phyloP scores from a whole-genome alignment of 2,329 filamentous ascomycete species.

The Epicoccum nigrum region DNA sequence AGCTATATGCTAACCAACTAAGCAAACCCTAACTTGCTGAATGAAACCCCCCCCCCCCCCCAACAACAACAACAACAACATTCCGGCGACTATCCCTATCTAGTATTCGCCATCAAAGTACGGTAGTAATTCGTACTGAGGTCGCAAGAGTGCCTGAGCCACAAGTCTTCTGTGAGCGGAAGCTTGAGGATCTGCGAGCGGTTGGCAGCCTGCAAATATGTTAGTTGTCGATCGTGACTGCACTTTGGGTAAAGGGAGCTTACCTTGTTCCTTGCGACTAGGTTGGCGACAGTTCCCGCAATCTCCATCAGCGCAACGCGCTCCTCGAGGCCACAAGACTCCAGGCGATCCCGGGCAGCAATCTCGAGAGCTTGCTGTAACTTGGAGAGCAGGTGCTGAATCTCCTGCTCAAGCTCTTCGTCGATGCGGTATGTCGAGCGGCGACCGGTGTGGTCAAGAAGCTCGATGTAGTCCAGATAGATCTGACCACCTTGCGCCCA shows the following conservation, averaged over 20 bases:
- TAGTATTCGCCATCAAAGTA: constrained; percentile 51
- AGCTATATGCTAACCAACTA: no score
- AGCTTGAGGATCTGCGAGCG: constrained; percentile 62
- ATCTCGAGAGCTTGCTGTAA: constrained; percentile 46
- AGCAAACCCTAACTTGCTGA: no score
- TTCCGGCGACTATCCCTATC: neutral
- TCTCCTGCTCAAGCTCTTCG: constrained; percentile 40
- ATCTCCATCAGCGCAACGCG: constrained; percentile 82
- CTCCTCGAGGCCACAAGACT: constrained; percentile 56
- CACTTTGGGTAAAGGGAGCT: constrained; percentile 9
- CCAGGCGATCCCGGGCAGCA: constrained; percentile 48
- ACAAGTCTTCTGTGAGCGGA: constrained; percentile 74
- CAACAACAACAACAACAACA: neutral
- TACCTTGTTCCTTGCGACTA: constrained; percentile 59
- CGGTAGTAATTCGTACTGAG: constrained; percentile 73
- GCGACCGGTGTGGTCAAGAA: constrained; percentile 50
- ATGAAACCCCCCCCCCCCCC: no score
- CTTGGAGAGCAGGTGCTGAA: constrained; percentile 38
- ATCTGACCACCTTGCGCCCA: constrained; percentile 84
- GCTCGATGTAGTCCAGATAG: constrained; percentile 68
- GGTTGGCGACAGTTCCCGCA: constrained; percentile 72
- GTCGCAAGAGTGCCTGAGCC: constrained; percentile 72
- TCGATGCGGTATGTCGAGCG: constrained; percentile 38
- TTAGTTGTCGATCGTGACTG: no score
- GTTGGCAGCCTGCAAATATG: constrained; percentile 28